Percentiles rank a stretch among this genome's conserved stretches.
These are phyloP conservation scores for Tolypocladium endophyticum DNA, from an alignment of 2,329 filamentous ascomycete genomes.

Conservation along the genomic window DNA sequence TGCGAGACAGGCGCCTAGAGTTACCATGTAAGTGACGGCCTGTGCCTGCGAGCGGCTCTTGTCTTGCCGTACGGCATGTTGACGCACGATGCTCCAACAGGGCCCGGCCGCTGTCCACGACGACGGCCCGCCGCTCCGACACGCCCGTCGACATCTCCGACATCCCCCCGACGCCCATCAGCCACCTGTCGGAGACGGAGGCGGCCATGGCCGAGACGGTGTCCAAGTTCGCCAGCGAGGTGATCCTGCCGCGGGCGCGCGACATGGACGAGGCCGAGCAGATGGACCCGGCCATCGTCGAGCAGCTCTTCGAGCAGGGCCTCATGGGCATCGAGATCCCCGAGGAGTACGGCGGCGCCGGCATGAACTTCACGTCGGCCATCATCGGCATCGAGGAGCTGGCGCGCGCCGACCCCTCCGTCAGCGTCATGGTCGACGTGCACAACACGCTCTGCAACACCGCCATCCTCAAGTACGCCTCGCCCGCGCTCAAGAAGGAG, in stretches of 20 bases:
- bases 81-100: neutral
- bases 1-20: slow-evolving; percentile 11
- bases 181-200: slow-evolving; percentile 85
- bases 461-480: slow-evolving; percentile 76
- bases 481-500: slow-evolving; percentile 65
- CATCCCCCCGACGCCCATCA: slow-evolving; percentile 83
- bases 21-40: slow-evolving; percentile 13
- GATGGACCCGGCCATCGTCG: slow-evolving; percentile 82
- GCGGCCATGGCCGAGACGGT: slow-evolving; percentile 81
- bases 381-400: slow-evolving; percentile 97
- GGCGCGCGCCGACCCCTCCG: slow-evolving; percentile 84
- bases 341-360: slow-evolving; percentile 90
- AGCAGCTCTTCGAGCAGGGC: slow-evolving; percentile 93
- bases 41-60: too few species aligned
- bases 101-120: slow-evolving; percentile 49
- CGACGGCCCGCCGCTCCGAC: slow-evolving; percentile 37
- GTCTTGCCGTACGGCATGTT: too few species aligned
- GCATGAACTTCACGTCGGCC: slow-evolving; percentile 97
- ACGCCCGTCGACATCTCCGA: slow-evolving; percentile 52
- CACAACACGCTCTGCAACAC: slow-evolving; percentile 98
- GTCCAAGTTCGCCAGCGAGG: slow-evolving; percentile 79
- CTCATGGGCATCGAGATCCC: slow-evolving; percentile 97
- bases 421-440: slow-evolving; percentile 91
- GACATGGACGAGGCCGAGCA: slow-evolving; percentile 96
- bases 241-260: slow-evolving; percentile 80